Conservation (phyloP, 495 filamentous ascomycete genomes). For the Filosporella fistucella region DNA sequence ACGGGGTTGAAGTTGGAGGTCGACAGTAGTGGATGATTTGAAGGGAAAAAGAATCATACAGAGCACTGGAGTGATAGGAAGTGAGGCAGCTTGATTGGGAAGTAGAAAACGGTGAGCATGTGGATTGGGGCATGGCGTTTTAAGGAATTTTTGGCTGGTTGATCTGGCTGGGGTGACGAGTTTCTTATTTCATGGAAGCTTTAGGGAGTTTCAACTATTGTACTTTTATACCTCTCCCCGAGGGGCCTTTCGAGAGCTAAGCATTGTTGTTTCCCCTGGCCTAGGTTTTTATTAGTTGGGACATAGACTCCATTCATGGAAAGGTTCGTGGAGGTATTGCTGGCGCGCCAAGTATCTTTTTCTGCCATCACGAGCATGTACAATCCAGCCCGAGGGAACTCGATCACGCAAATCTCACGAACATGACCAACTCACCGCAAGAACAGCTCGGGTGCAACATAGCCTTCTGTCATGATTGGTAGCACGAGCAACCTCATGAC, state of each 20-base stretch:
- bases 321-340: no score
- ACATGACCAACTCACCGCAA: no score
- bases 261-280: background rate
- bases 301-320: background rate
- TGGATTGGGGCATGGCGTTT: conserved; percentile 17
- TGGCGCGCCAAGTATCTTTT: no score
- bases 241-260: conserved; percentile 2
- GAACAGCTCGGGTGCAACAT: no score
- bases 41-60: background rate
- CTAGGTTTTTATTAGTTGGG: background rate
- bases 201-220: conserved; percentile 9
- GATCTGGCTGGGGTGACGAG: conserved; percentile 11
- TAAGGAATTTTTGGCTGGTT: conserved; percentile 13
- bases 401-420: no score
- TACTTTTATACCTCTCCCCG: conserved; percentile 17
- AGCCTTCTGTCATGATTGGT: no score
- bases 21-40: background rate
- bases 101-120: conserved; percentile 16
- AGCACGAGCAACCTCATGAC: no score
- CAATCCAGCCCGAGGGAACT: no score
- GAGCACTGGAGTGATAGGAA: background rate
- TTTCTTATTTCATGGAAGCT: conserved; percentile 14
- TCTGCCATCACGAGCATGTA: no score
- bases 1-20: background rate
- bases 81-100: background rate